Evolutionary conservation across 177 flowering plant species (phyloP).

Genomic region (Vitis hybrid): DNA sequence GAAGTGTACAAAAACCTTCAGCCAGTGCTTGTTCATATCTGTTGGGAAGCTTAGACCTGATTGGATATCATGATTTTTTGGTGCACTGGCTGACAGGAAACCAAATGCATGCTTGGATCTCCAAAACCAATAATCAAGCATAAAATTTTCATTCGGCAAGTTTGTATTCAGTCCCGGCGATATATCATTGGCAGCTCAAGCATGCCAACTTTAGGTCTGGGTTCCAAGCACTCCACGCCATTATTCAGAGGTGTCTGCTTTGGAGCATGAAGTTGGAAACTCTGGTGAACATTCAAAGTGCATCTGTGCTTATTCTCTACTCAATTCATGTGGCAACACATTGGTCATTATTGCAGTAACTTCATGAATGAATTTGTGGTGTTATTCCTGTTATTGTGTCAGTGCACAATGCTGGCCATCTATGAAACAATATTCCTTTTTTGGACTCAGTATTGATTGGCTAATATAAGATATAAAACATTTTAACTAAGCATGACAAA

Average conservation of each 20-base stretch:
- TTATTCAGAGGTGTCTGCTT: constrained; percentile 40
- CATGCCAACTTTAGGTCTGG: constrained; percentile 22
- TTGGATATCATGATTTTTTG: constrained; percentile 27
- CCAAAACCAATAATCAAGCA: constrained; percentile 37
- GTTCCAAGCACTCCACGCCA: constrained; percentile 25
- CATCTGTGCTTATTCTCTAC: constrained; percentile 12
- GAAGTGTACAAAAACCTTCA: background rate
- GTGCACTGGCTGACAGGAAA: constrained; percentile 51
- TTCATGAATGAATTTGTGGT: background rate
- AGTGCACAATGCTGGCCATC: background rate
- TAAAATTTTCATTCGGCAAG: constrained; percentile 37
- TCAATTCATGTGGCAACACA: background rate
- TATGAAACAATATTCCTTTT: no score
- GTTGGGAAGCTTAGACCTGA: constrained; percentile 9
- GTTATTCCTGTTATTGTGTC: background rate
- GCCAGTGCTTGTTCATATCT: constrained; percentile 4
- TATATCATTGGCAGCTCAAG: constrained; percentile 27
- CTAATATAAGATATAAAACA: no score
- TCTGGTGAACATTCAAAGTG: constrained; percentile 29
- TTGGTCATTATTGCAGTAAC: background rate
- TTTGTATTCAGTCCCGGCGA: constrained; percentile 23
- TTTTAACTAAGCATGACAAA: no score
- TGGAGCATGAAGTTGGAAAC: constrained; percentile 36
- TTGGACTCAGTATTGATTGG: no score
- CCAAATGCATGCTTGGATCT: constrained; percentile 55